Evolutionary conservation across 2,329 filamentous ascomycete genomes (phyloP).

Genomic region (Hortaea werneckii): DNA sequence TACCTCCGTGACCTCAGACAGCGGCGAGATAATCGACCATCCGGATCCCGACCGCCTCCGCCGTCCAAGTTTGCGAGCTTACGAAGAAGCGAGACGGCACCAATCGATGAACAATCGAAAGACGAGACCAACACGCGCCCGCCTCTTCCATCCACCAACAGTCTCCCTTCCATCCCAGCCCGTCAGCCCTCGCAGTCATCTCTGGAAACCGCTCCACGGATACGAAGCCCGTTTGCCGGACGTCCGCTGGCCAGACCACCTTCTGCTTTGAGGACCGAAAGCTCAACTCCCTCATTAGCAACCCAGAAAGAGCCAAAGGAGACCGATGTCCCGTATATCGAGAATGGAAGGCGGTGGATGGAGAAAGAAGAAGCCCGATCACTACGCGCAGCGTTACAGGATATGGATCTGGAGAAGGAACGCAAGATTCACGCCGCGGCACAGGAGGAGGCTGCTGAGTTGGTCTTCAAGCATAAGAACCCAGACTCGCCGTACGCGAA

Average conservation of each 20-base stretch:
- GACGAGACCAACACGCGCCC: constrained; percentile 11
- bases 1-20: constrained; percentile 64
- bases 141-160: constrained; percentile 24
- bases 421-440: constrained; percentile 57
- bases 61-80: constrained; percentile 31
- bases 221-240: constrained; percentile 21
- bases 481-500: constrained; percentile 54
- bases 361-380: constrained; percentile 68
- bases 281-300: not conserved
- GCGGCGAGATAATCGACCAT: constrained; percentile 54
- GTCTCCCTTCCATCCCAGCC: constrained; percentile 16
- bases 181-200: constrained; percentile 16
- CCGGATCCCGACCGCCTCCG: constrained; percentile 58
- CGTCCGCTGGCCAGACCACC: constrained; percentile 22
- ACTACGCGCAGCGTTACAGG: constrained; percentile 61
- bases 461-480: constrained; percentile 68
- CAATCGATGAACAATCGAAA: constrained; percentile 5
- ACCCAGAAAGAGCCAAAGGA: constrained; percentile 32
- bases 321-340: constrained; percentile 59
- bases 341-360: constrained; percentile 66
- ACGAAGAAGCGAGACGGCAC: constrained; percentile 19
- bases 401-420: constrained; percentile 59
- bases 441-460: constrained; percentile 65
- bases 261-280: constrained; percentile 1
- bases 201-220: constrained; percentile 9